Percentiles rank a stretch among this genome's conserved stretches.
Conservation (phyloP, 805 yeast genomes). For the Saccharomycopsis vini region DNA sequence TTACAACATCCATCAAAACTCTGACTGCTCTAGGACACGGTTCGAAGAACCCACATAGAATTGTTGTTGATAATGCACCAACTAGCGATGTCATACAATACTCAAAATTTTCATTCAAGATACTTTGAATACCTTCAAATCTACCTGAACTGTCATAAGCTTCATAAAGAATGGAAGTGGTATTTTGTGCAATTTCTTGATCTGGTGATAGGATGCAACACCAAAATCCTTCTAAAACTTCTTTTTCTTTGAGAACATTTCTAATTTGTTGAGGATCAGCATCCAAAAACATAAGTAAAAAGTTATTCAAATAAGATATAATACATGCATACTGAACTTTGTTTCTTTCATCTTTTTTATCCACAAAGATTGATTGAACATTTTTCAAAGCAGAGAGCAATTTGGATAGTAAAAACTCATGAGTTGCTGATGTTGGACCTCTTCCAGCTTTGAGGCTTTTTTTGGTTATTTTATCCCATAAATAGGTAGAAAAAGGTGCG, state of each 20-base stretch:
- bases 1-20: conserved; percentile 63
- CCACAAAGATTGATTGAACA: conserved; percentile 24
- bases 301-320: conserved; percentile 26
- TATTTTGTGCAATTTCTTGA: conserved; percentile 50
- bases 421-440: background rate
- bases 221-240: conserved; percentile 59
- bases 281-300: conserved; percentile 34
- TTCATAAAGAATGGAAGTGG: conserved; percentile 64
- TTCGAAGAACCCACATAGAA: conserved; percentile 44
- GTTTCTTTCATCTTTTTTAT: conserved; percentile 19
- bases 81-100: conserved; percentile 42
- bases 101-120: conserved; percentile 37
- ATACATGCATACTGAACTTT: conserved; percentile 23
- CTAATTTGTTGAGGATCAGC: conserved; percentile 30
- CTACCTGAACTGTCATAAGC: conserved; percentile 76
- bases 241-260: conserved; percentile 31
- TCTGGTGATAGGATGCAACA: conserved; percentile 62
- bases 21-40: conserved; percentile 71
- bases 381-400: conserved; percentile 23
- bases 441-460: background rate
- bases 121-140: conserved; percentile 56
- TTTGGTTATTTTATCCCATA: conserved; percentile 26
- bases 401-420: conserved; percentile 19
- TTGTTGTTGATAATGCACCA: conserved; percentile 36
- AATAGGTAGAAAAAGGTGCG: conserved; percentile 23